A percentile compares a stretch with the other conserved stretches of the same genome.
Evolutionary conservation across 768 basidiomycete species (phyloP).

Genomic region (Boletus barrowsii): DNA sequence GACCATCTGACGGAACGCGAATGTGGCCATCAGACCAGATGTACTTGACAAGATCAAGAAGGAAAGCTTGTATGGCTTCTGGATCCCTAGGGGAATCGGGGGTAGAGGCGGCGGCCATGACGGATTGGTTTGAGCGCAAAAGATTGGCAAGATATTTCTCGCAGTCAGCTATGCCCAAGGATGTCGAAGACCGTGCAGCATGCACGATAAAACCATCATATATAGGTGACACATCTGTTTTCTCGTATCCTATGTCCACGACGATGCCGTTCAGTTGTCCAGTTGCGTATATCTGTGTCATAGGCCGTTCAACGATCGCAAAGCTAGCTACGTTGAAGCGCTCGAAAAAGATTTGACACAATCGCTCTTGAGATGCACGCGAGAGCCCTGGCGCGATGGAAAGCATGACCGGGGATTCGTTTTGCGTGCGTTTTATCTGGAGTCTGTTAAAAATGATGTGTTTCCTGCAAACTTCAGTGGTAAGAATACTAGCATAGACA

Average conservation of each 20-base stretch:
- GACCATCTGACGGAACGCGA: conserved; percentile 73
- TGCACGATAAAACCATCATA: conserved; percentile 68
- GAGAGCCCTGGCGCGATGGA: conserved; percentile 65
- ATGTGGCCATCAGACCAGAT: conserved; percentile 64
- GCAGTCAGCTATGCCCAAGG: conserved; percentile 69
- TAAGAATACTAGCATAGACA: conserved; percentile 2
- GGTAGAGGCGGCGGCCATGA: conserved; percentile 58
- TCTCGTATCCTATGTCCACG: conserved; percentile 75
- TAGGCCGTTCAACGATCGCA: conserved; percentile 75
- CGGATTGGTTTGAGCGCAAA: conserved; percentile 63
- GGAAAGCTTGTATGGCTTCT: conserved; percentile 45
- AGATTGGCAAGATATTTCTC: conserved; percentile 73
- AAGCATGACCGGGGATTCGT: conserved; percentile 83
- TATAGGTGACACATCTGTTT: conserved; percentile 75
- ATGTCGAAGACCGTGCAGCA: conserved; percentile 50
- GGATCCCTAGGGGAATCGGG: conserved; percentile 45
- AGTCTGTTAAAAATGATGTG: conserved; percentile 74
- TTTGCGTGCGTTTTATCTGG: conserved; percentile 75
- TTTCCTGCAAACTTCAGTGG: conserved; percentile 55
- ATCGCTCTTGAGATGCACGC: conserved; percentile 62
- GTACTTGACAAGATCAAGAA: conserved; percentile 63
- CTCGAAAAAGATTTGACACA: conserved; percentile 87
- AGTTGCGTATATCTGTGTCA: conserved; percentile 79
- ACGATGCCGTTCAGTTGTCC: conserved; percentile 71
- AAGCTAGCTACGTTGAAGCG: conserved; percentile 88